Evolutionary conservation across 176 grass and related monocot genomes (phyloP).

Genomic region (Triticum aestivum): DNA sequence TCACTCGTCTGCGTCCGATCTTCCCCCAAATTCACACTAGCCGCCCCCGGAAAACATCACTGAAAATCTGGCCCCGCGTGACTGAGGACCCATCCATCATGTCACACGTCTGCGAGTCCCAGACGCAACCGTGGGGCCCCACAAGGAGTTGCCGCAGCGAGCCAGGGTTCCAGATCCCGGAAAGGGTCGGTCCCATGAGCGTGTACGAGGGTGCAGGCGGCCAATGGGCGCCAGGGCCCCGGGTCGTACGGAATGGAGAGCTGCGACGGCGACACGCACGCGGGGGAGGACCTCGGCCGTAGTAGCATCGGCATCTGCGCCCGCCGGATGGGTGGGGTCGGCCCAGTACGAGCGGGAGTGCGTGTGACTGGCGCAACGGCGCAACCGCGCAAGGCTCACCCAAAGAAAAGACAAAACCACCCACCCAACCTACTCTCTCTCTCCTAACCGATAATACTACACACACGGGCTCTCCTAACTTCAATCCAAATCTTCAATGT

Average conservation of each 20-base stretch:
- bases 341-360: not conserved
- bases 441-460: too few species aligned
- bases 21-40: not conserved
- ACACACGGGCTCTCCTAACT: too few species aligned
- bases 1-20: not conserved
- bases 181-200: not conserved
- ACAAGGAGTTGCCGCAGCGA: not conserved
- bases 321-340: not conserved
- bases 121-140: not conserved
- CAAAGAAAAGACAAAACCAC: too few species aligned
- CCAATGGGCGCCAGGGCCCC: not conserved
- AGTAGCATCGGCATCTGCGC: not conserved
- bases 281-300: not conserved
- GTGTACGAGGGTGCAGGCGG: slow-evolving; percentile 24
- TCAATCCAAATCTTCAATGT: too few species aligned
- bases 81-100: not conserved
- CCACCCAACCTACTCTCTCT: too few species aligned
- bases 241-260: slow-evolving; percentile 1
- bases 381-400: too few species aligned
- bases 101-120: fast-evolving
- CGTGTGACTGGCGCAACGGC: not conserved
- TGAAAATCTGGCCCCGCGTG: not conserved
- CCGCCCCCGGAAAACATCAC: fast-evolving
- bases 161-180: slow-evolving; percentile 3
- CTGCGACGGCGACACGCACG: slow-evolving; percentile 4